Base-by-base conservation (phyloP, 345 rosid genomes). In the Rhizophora mangle region DNA sequence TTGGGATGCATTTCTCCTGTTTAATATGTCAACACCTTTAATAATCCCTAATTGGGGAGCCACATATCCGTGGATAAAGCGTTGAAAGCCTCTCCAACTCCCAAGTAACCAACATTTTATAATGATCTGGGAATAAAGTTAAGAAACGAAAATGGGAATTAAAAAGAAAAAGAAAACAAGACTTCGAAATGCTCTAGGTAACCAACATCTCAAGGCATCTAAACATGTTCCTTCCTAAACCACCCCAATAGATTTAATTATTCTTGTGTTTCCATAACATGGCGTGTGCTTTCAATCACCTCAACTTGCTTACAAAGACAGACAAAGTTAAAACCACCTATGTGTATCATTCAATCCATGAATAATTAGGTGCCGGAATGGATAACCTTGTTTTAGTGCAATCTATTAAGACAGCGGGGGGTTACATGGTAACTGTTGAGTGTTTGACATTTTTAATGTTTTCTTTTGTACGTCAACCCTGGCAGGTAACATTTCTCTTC, bases 261-360 rank as follows among this genome's bases (percentile, higher is more conserved):
- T 47, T 46, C 32, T 47, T 55, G 43, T 15, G 37, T 63, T 34
- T 31, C 32, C 37, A 20, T 24, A 47, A 60, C 68, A 29, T 71
- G 71, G 67, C 82, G 76, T 79, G 83, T 64, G 49, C 29, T 56
- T 55, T 70, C 79, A 83, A 78, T 75, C 78, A 78, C 65, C 79
- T 80, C 70, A 72, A 70, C 80, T 78, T 83, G 82, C 64, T 70
- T 51, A 64, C 32, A 43, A 80, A 75, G 82, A 74, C 71, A 59
- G 43, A 63, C 9, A 7, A 19, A 60, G 0, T 6, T 8, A 19
- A 4, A 26, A 56, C 49, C 10, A 16, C 37, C 5, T 10, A 55
- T 2, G 27, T 2, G 27, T 6, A 58, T 20, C 16, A 6, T 21
- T 15, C 18, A 2, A 54, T 26, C 18, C 52, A 49, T 27, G 24